A percentile compares a stretch with the other conserved stretches of the same genome.
Evolutionary conservation across 768 basidiomycete species (phyloP).

Genomic region (Pisolithus microcarpus): DNA sequence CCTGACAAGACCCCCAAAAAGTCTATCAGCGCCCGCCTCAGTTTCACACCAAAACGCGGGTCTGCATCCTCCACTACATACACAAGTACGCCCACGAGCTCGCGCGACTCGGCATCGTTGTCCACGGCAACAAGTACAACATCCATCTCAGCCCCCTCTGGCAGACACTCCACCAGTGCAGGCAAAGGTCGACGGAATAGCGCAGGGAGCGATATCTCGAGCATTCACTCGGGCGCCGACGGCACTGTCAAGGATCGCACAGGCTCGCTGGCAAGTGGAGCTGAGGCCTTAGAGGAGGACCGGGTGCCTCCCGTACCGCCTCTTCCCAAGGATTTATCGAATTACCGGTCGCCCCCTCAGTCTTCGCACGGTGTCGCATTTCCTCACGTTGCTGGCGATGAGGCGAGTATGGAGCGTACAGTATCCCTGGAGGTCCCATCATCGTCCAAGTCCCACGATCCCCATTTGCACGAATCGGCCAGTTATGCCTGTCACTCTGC

Average conservation of each 20-base stretch:
- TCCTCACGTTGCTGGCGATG: constrained; percentile 40
- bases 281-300: constrained; percentile 53
- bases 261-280: constrained; percentile 50
- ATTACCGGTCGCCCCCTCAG: constrained; percentile 61
- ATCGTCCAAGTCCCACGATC: constrained; percentile 19
- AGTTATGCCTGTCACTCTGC: constrained; percentile 32
- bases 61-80: constrained; percentile 87
- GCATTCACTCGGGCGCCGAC: constrained; percentile 59
- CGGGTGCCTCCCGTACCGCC: constrained; percentile 91
- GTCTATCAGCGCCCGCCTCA: constrained; percentile 52
- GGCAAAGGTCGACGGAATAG: constrained; percentile 72
- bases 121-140: constrained; percentile 73
- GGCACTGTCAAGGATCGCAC: constrained; percentile 62
- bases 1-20: constrained; percentile 68
- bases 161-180: constrained; percentile 56
- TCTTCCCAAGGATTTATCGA: constrained; percentile 83
- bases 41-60: constrained; percentile 79
- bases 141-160: constrained; percentile 55
- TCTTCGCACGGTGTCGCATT: constrained; percentile 50
- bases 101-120: constrained; percentile 80
- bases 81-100: constrained; percentile 74
- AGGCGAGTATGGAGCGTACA: constrained; percentile 40
- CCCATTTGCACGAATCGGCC: constrained; percentile 34
- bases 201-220: constrained; percentile 79
- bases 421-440: constrained; percentile 47